phyloP scores from a whole-genome alignment of 768 basidiomycete genomes.

The Boletus speciosus region DNA sequence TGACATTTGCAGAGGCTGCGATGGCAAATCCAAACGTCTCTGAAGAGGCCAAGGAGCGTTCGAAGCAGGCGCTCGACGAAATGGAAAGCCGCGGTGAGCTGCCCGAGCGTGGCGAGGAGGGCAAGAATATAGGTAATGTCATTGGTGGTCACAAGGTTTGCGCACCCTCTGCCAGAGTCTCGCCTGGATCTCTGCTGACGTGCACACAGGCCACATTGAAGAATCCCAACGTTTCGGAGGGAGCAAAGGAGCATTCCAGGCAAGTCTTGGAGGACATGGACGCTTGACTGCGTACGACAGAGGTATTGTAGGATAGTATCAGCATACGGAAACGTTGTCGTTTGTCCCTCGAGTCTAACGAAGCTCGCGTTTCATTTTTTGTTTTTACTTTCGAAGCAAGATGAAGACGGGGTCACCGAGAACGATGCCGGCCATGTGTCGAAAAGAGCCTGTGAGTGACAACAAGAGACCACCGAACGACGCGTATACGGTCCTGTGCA shows the following conservation, averaged over 20 bases:
- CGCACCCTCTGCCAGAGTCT: too few relatives aligned
- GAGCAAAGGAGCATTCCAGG: constrained; percentile 15
- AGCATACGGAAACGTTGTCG: background rate
- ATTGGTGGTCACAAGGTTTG: constrained; percentile 22
- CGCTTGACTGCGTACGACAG: constrained; percentile 1
- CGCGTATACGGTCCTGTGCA: constrained; percentile 82
- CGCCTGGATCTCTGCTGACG: background rate
- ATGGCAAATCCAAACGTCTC: constrained; percentile 26
- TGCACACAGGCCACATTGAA: constrained; percentile 18
- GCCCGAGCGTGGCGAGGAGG: constrained; percentile 9
- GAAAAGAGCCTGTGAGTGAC: constrained; percentile 88
- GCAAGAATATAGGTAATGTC: constrained; percentile 16
- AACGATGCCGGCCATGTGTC: constrained; percentile 89
- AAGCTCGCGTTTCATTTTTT: constrained; percentile 5
- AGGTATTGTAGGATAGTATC: constrained; percentile 6
- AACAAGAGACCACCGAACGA: constrained; percentile 96
- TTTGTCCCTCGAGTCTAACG: background rate
- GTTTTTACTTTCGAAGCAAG: constrained; percentile 67
- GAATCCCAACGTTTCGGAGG: constrained; percentile 21
- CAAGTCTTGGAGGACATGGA: constrained; percentile 6
- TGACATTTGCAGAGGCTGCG: constrained; percentile 17
- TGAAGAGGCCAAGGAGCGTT: constrained; percentile 22
- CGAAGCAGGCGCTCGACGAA: constrained; percentile 23
- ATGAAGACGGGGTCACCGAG: constrained; percentile 92
- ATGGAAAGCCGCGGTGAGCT: constrained; percentile 14